Base-by-base conservation (phyloP, 2,329 filamentous ascomycete species). In the Fusarium poae region DNA sequence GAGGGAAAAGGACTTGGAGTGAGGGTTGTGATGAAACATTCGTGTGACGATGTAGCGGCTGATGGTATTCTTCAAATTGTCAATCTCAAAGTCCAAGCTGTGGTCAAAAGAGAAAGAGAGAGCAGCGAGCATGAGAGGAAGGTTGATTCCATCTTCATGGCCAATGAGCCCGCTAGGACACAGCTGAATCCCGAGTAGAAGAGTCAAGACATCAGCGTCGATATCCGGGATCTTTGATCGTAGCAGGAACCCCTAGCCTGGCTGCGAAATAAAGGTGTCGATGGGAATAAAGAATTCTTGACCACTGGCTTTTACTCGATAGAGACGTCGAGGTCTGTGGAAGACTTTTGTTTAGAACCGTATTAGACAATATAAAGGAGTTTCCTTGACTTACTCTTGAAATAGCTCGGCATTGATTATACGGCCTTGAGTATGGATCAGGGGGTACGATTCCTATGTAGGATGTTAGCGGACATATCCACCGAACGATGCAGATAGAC, bases 11-110 rank as follows among this genome's bases (percentile, higher is more conserved):
- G 21, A 8, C 0, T 18, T 21, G n/a, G 23, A 2, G 7, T 55
- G 67, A 3, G 74, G 74, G 40, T 75, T 72, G 48, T 61, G 62
- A 23, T 67, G 52, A 29, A 73, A 68, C 58, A 77, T 55, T n/a
- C 66, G 67, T 1, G 65, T 50, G 10, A 54, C 46, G 16, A 77
- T 63, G 50, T 77, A 76, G 13, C 70, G 71, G 16, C 62, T 25
- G 16, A 67, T 46, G 11, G 69, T 68, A 32, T 34, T 23, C 13
- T 49, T 54, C 10, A 77, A 52, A 20, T 72, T 75, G 12, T 29
- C 16, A 0, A 64, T 21, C n/a, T 75, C 73, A 3, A 39, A 30
- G 5, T 10, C 6, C 68, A 77, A 72, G 18, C 29, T 34, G 20
- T 59, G 70, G 11, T 57, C 34, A 18, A 55, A 11, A 7, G 72